Evolutionary conservation across 768 basidiomycete genomes (phyloP).

Genomic region (Rubroboletus pulcherrimus): DNA sequence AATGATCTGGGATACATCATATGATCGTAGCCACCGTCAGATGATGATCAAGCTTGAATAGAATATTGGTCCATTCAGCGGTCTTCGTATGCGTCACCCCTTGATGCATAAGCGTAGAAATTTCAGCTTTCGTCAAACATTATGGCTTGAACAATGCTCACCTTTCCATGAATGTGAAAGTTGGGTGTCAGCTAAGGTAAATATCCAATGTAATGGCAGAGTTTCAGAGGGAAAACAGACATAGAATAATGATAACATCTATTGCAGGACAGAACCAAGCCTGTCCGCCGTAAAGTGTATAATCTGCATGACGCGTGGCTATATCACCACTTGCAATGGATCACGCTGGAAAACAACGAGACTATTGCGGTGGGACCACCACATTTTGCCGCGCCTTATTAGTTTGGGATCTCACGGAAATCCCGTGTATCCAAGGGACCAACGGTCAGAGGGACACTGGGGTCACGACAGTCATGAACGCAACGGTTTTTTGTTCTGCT

Average conservation of each 20-base stretch:
- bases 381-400: neutral
- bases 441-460: neutral
- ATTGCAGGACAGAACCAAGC: neutral
- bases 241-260: neutral
- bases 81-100: neutral
- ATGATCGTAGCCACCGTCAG: neutral
- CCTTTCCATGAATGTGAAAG: neutral
- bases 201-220: neutral
- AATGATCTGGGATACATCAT: neutral
- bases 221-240: neutral
- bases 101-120: neutral
- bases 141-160: neutral
- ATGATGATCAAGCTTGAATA: neutral
- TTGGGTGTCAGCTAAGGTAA: neutral
- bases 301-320: neutral
- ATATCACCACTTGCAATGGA: neutral
- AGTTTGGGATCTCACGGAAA: neutral
- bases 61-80: neutral
- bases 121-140: neutral
- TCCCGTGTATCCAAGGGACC: neutral
- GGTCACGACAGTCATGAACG: neutral
- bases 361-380: neutral
- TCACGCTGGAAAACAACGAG: neutral
- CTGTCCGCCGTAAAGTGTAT: neutral
- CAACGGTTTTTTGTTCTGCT: slow-evolving; percentile 22